Conservation (phyloP, 1,139 yeast species). For the Yamadazyma triangularis region DNA sequence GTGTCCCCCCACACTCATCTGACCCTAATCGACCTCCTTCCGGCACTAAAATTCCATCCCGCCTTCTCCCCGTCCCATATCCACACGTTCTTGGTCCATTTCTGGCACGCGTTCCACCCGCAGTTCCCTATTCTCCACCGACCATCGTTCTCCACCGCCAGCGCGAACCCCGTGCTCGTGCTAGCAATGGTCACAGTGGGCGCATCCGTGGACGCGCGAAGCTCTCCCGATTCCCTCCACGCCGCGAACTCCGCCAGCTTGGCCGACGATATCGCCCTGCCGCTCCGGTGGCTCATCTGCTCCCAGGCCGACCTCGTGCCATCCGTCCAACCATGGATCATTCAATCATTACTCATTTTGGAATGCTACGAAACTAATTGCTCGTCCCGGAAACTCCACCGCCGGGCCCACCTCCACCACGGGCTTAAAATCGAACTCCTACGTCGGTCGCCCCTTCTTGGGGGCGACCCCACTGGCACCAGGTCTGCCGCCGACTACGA, state of each 20-base stretch:
- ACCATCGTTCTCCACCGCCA: constrained; percentile 52
- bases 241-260: constrained; percentile 7
- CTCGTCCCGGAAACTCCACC: constrained; percentile 51
- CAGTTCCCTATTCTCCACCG: constrained; percentile 57
- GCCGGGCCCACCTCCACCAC: constrained; percentile 66
- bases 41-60: too few relatives aligned
- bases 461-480: constrained; percentile 45
- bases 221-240: constrained; percentile 3
- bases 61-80: constrained; percentile 9
- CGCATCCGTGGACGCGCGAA: constrained; percentile 27
- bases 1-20: too few relatives aligned
- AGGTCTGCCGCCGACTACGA: too few relatives aligned
- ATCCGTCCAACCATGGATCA: constrained; percentile 55
- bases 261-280: constrained; percentile 49
- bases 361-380: constrained; percentile 54
- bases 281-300: constrained; percentile 57
- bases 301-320: constrained; percentile 46
- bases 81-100: constrained; percentile 25
- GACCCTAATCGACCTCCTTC: too few relatives aligned
- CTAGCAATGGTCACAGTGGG: constrained; percentile 55
- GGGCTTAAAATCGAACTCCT: constrained; percentile 67
- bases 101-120: constrained; percentile 54
- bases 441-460: constrained; percentile 63
- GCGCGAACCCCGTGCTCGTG: constrained; percentile 47
- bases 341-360: constrained; percentile 55